Evolutionary conservation across 1,284 basidiomycete species (phyloP), one percentile per base, ranked within the genome.

Genomic region (Austroboletus novae-zelandiae): DNA sequence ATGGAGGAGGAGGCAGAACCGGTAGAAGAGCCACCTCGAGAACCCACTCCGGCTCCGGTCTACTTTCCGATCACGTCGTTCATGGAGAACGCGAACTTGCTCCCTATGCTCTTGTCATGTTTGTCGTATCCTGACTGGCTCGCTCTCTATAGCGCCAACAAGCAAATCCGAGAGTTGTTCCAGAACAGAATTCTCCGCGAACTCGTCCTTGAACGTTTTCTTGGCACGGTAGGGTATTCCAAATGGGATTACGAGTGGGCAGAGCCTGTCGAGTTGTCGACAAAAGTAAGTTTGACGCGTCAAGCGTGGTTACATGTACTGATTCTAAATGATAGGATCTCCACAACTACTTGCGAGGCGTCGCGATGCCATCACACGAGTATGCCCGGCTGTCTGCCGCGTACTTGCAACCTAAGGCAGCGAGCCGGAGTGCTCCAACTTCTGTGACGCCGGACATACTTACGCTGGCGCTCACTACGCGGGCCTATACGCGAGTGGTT

Each of bases 401-500:
- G 23, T 83, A 81, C 58, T 70, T 85, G 75, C 81, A 57, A 68
- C 74, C 40, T 58, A 74, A 43, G 57, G 56, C 3, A 52, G 66
- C 7, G 7, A 72, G 76, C 50, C 67, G 68, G 18, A 57, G 44
- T 20, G 37, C 40, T 18, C 60, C 64, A 30, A 57, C 55, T 34
- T 54, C 61, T 31, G 54, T 57, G 32, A 23, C 57, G 0, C 46
- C 73, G 71, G 36, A 75, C 69, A 75, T 79, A 9, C 70, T 71
- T 9, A 67, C 74, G 8, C 68, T 89, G 17, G 77, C 81, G 9
- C 76, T 77, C 9, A 78, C 80, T 0, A 77, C 82, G 14, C 75
- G 88, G 4, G 80, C 88, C 1, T 91, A 88, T 64, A 86, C 83
- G 2, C 79, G 86, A 17, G 79, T 91, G 3, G 80, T 91, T 0